Base-by-base conservation (phyloP, 2,329 filamentous ascomycete species). In the Trichothecium sympodiale region DNA sequence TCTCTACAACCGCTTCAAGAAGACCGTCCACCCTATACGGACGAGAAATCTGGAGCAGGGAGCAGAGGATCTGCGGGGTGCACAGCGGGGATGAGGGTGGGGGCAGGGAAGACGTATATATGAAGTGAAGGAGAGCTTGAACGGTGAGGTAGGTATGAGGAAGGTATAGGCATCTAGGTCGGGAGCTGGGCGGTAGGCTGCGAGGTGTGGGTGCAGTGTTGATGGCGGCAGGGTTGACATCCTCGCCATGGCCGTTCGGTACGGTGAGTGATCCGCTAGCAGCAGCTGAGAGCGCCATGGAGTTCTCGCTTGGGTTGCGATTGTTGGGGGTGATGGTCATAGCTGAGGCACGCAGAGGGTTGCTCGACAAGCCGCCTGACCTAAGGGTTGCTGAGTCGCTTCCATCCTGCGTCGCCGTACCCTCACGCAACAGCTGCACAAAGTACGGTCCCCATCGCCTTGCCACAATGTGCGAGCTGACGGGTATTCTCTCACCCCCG, bases 401-500 rank as follows among this genome's bases (percentile, higher is more conserved):
- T 2, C 80, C 83, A 36, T 83, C 79, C 38, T 80, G 72, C 10
- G 76, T 77, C 2, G 77, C 69, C 3, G 83, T 77, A 4, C 83
- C 85, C 56, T 95, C 88, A 18, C 83, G 77, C 8, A 96, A 67
- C 2, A 98, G 70, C 53, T 94, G 85, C 38, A 94, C 86, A 60
- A 98, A 96, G 54, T 94, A 95, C 1, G 87, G 86, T 0, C 91
- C 91, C 91, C 91, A 98, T 52, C 91, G 71, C 18, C 86, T 75
- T 8, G 83, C 81, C 13, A 96, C 71, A 13, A 98, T 74, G 38
- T 87, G 77, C 6, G 91, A 96, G 57, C 94, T 98, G 46, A 95
- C 83, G 0, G 91, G 86, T 45, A 96, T 86, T 14, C 88, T 77
- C 54, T 95, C 89, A 16, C 89, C 89, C 15, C 83, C 83, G 29